Evolutionary conservation across 2,329 filamentous ascomycete species (phyloP).

Genomic region (Herpotrichia juniperi): DNA sequence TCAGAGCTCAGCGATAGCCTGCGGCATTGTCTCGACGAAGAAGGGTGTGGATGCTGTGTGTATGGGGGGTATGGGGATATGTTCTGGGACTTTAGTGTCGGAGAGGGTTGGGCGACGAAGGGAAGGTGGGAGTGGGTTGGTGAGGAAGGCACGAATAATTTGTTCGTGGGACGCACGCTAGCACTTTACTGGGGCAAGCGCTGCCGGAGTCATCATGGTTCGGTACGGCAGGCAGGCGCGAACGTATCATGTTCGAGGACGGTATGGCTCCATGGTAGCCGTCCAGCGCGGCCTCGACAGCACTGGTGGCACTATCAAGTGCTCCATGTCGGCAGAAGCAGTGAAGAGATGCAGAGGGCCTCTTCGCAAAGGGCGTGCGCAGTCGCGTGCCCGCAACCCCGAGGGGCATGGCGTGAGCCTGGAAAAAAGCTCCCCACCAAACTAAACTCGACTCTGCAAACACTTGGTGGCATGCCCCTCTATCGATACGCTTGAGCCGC

Average conservation of each 20-base stretch:
- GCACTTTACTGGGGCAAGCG: neutral
- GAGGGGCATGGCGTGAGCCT: neutral
- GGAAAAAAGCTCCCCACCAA: slow-evolving; percentile 30
- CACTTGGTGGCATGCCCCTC: neutral
- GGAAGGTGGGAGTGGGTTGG: slow-evolving; percentile 31
- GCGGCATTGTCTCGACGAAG: slow-evolving; percentile 56
- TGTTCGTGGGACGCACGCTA: slow-evolving; percentile 12
- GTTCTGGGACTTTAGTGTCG: slow-evolving; percentile 50
- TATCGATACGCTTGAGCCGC: slow-evolving; percentile 38
- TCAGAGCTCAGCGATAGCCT: slow-evolving; percentile 73
- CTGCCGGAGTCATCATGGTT: slow-evolving; percentile 12
- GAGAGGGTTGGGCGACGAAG: slow-evolving; percentile 37
- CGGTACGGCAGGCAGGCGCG: neutral
- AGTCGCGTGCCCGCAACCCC: slow-evolving; percentile 5
- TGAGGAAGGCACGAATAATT: slow-evolving; percentile 30
- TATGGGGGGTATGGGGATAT: slow-evolving; percentile 26
- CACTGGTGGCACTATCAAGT: neutral
- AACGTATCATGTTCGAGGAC: neutral
- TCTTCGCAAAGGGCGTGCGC: neutral
- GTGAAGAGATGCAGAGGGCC: neutral
- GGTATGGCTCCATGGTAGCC: neutral
- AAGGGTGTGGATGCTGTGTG: slow-evolving; percentile 31
- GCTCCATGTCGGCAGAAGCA: neutral
- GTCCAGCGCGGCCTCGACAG: neutral
- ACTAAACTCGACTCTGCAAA: too few species aligned